These are phyloP conservation scores for Naegleria gruberi DNA, from an alignment of 208 protist genomes.

Conservation along the genomic window DNA sequence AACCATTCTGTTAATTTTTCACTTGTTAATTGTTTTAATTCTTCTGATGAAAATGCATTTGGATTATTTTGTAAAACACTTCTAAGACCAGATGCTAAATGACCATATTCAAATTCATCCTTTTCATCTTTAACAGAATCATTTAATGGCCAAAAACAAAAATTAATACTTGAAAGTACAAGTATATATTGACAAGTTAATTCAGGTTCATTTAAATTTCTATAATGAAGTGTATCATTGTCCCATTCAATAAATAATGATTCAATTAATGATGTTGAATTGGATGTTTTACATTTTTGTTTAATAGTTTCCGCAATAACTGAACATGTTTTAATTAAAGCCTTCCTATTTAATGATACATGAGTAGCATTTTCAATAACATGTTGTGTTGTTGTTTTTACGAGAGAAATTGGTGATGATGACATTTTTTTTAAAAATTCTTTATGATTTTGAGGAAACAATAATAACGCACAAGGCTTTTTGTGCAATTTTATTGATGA, in stretches of 20 bases:
- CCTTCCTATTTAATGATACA: neutral
- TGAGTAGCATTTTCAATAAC: neutral
- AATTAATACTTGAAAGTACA: neutral
- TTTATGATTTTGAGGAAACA: no score
- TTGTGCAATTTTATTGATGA: no score
- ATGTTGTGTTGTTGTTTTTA: neutral
- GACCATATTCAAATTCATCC: conserved; percentile 1
- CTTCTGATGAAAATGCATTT: neutral
- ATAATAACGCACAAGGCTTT: no score
- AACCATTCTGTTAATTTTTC: conserved; percentile 20
- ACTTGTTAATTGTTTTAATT: neutral
- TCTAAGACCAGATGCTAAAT: neutral
- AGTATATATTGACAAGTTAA: conserved; percentile 2
- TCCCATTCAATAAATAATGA: neutral
- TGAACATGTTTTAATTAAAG: neutral
- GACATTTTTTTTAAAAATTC: no score
- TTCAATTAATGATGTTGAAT: neutral
- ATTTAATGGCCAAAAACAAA: conserved; percentile 25
- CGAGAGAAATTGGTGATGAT: no score
- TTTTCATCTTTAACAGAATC: neutral
- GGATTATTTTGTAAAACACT: neutral
- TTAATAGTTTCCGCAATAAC: neutral
- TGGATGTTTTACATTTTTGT: neutral
- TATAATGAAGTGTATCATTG: neutral
- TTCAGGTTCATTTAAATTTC: neutral